A percentile compares a stretch with the other conserved stretches of the same genome.
Evolutionary conservation across 208 protist genomes (phyloP).

Genomic region (Trypanosoma platydactyli): DNA sequence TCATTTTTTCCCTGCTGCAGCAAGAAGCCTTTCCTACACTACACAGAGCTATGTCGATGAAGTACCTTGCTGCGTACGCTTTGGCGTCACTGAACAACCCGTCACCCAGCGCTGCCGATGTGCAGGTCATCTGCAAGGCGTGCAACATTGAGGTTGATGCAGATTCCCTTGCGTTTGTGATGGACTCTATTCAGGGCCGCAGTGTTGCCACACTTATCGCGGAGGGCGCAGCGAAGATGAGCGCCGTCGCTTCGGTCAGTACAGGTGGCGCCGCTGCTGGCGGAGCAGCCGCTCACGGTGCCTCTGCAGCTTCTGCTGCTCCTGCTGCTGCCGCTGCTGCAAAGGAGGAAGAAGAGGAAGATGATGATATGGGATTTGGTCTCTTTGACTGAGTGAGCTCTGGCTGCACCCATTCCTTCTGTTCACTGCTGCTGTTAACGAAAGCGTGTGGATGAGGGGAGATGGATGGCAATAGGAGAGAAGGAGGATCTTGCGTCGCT

Average conservation of each 20-base stretch:
- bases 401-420: background rate
- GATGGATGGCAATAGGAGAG: background rate
- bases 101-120: constrained; percentile 68
- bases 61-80: constrained; percentile 92
- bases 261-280: constrained; percentile 39
- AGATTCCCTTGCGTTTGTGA: constrained; percentile 78
- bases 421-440: background rate
- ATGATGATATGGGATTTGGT: constrained; percentile 91
- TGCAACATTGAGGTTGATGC: constrained; percentile 67
- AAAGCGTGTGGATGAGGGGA: background rate
- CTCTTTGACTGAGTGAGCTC: constrained; percentile 75
- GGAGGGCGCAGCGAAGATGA: constrained; percentile 84
- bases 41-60: constrained; percentile 69
- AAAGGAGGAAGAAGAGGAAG: constrained; percentile 85
- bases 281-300: constrained; percentile 27
- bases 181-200: constrained; percentile 75
- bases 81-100: constrained; percentile 81
- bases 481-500: background rate
- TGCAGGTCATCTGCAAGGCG: constrained; percentile 87
- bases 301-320: constrained; percentile 34
- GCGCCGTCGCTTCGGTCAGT: constrained; percentile 41
- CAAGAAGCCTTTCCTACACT: constrained; percentile 9
- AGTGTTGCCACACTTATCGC: constrained; percentile 75
- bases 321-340: constrained; percentile 39
- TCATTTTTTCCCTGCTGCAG: background rate